Evolutionary conservation across 83 land plant species (phyloP).

Genomic region (Thuja plicata): DNA sequence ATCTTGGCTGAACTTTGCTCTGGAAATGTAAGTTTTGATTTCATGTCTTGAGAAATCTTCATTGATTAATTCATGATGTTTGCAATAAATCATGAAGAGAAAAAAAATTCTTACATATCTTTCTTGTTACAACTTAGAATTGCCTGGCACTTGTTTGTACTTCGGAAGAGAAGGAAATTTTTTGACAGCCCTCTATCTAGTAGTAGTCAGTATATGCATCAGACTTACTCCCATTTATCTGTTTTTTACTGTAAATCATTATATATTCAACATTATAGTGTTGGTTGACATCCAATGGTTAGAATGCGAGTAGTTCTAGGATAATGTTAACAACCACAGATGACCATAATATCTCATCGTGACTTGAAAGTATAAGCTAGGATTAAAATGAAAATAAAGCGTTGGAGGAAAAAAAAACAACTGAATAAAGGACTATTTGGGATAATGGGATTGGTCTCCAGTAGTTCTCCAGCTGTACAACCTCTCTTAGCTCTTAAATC

Average conservation of each 20-base stretch:
- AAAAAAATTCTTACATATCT: not conserved
- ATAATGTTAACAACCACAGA: not conserved
- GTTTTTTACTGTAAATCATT: not conserved
- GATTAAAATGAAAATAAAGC: not conserved
- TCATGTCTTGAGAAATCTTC: not conserved
- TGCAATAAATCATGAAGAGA: not conserved
- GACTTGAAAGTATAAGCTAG: not conserved
- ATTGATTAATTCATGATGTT: not conserved
- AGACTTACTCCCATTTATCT: not conserved
- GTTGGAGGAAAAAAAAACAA: not conserved
- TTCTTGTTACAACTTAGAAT: not conserved
- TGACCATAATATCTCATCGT: too few relatives aligned
- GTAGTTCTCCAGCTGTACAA: not conserved
- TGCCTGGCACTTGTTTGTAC: not conserved
- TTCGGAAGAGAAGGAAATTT: not conserved
- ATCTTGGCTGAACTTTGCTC: slow-evolving; percentile 79
- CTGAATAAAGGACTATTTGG: not conserved
- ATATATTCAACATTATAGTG: not conserved
- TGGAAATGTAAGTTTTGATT: slow-evolving; percentile 64
- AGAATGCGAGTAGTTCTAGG: not conserved
- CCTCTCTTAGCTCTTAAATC: not conserved
- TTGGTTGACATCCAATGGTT: not conserved
- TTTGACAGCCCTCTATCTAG: not conserved
- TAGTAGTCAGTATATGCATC: not conserved
- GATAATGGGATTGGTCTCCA: not conserved